A percentile compares a stretch with the other conserved stretches of the same genome.
phyloP scores from a whole-genome alignment of 768 basidiomycete species.

The Suillus occidentalis region DNA sequence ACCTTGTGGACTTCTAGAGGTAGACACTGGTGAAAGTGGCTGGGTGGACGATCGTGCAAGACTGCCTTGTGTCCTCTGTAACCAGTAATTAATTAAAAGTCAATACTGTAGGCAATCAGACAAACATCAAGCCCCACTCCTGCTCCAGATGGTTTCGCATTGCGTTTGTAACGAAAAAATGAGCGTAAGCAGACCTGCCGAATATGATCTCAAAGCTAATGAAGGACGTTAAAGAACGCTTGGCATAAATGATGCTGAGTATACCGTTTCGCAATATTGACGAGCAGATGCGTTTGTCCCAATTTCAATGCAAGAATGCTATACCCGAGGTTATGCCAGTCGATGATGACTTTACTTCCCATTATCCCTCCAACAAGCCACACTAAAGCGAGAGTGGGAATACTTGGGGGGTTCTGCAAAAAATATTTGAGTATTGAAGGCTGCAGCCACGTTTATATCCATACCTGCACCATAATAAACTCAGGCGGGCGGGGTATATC shows the following conservation, averaged over 20 bases:
- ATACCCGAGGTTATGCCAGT: constrained; percentile 99
- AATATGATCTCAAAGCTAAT: constrained; percentile 82
- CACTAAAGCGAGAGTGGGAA: constrained; percentile 88
- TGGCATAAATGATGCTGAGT: constrained; percentile 4
- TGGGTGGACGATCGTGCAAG: constrained; percentile 88
- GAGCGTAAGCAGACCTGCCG: constrained; percentile 80
- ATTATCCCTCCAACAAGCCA: constrained; percentile 67
- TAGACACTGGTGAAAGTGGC: constrained; percentile 72
- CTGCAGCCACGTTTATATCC: constrained; percentile 20
- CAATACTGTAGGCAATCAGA: constrained; percentile 10
- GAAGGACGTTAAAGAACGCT: neutral
- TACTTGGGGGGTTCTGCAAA: constrained; percentile 89
- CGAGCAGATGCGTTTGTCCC: constrained; percentile 66
- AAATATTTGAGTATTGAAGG: neutral
- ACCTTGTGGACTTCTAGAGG: constrained; percentile 79
- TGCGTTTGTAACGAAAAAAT: constrained; percentile 89
- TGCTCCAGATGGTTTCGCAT: constrained; percentile 72
- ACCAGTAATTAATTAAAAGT: constrained; percentile 8
- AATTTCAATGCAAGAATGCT: constrained; percentile 86
- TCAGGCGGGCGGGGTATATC: constrained; percentile 68
- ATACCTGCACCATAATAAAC: constrained; percentile 87
- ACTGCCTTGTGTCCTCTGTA: constrained; percentile 75
- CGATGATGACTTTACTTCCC: constrained; percentile 88
- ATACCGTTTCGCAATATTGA: constrained; percentile 76
- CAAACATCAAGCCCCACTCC: constrained; percentile 79